Evolutionary conservation across 1,284 basidiomycete genomes (phyloP).

Genomic region (Irpex sp.): DNA sequence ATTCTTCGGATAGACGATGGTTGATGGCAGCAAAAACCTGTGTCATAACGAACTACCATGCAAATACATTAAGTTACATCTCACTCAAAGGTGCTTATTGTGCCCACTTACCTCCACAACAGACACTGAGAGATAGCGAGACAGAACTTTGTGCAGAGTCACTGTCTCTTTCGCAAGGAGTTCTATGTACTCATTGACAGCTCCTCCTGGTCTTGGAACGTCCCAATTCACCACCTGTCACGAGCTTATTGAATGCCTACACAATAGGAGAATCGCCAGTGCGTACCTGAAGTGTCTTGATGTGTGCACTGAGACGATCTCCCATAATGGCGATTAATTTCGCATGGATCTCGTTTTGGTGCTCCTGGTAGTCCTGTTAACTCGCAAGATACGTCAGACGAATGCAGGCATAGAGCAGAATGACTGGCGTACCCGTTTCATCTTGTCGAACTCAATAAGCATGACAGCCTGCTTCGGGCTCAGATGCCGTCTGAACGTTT

Average conservation of each 20-base stretch:
- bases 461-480: conserved; percentile 93
- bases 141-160: conserved; percentile 94
- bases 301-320: conserved; percentile 87
- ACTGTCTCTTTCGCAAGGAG: conserved; percentile 93
- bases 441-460: conserved; percentile 96
- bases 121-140: conserved; percentile 77
- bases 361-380: conserved; percentile 91
- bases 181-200: conserved; percentile 84
- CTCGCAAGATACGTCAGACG: background rate
- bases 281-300: conserved; percentile 71
- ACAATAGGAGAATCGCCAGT: background rate
- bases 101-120: conserved; percentile 73
- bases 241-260: background rate
- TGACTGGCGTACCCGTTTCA: conserved; percentile 73
- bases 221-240: conserved; percentile 76
- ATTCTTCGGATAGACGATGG: conserved; percentile 83
- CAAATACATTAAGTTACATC: background rate
- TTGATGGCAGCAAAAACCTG: conserved; percentile 93
- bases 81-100: too few relatives aligned
- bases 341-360: conserved; percentile 98
- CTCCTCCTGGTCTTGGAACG: conserved; percentile 47
- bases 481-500: conserved; percentile 90
- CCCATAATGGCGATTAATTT: conserved; percentile 99
- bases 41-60: conserved; percentile 76
- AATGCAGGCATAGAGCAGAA: background rate